Percentiles rank a stretch among this genome's conserved stretches.
Evolutionary conservation across 441 rosid genomes (phyloP).

Genomic region (Flueggea neowawraea): DNA sequence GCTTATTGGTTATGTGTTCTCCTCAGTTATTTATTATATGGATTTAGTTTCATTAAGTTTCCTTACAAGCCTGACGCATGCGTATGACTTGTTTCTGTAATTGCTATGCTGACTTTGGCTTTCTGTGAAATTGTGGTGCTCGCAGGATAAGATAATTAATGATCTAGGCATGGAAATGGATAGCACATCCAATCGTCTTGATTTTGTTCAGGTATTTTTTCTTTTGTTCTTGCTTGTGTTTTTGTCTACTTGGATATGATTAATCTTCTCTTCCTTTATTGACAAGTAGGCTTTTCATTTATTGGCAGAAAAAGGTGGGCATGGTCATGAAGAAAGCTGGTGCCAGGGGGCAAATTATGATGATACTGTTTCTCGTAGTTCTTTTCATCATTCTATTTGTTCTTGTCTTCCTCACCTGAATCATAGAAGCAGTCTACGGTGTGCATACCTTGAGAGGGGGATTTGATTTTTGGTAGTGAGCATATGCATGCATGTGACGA

Average conservation of each 20-base stretch:
- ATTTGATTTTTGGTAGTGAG: neutral
- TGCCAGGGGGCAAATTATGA: conserved; percentile 91
- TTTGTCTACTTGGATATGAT: neutral
- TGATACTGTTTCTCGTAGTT: conserved; percentile 78
- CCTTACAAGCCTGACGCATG: no score
- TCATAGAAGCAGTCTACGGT: conserved; percentile 2
- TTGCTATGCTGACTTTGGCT: no score
- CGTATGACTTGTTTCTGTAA: no score
- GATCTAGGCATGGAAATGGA: conserved; percentile 91
- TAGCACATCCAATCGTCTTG: conserved; percentile 89
- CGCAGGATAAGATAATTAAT: conserved; percentile 81
- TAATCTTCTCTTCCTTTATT: neutral
- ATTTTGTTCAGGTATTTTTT: conserved; percentile 87
- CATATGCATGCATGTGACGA: no score
- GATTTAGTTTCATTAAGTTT: no score
- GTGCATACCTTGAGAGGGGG: neutral
- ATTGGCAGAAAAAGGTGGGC: conserved; percentile 88
- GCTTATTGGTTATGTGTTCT: no score
- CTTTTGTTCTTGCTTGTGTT: neutral
- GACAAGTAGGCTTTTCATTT: conserved; percentile 2
- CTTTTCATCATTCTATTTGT: conserved; percentile 88
- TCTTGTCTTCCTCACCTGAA: conserved; percentile 82
- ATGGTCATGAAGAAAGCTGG: conserved; percentile 99
- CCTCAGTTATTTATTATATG: no score
- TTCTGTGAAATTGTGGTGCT: conserved; percentile 13